Percentiles rank a stretch among this genome's conserved stretches.
phyloP scores from a whole-genome alignment of 768 basidiomycete species.

The Serendipita vermifera region DNA sequence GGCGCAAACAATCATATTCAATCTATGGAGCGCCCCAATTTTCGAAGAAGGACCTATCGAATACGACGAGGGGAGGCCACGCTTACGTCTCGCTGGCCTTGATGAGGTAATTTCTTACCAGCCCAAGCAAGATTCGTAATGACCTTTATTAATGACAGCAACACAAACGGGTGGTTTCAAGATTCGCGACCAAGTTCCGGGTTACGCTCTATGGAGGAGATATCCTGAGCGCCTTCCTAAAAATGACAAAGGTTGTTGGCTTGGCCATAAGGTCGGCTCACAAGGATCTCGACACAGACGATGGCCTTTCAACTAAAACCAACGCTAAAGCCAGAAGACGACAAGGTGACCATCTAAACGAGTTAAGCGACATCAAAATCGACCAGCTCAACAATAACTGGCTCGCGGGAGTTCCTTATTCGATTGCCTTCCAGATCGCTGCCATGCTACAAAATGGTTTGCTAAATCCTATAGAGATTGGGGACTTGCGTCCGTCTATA shows the following conservation, averaged over 20 bases:
- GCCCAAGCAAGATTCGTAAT: too few species aligned
- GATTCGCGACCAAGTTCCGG: neutral
- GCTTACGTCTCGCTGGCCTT: neutral
- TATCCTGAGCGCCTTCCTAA: neutral
- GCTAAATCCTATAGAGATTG: constrained; percentile 47
- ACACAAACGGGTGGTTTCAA: neutral
- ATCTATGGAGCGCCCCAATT: neutral
- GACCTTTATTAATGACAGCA: too few species aligned
- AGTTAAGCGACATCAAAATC: neutral
- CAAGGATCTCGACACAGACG: neutral
- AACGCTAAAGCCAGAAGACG: neutral
- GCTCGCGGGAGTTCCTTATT: constrained; percentile 43
- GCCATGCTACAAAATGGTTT: constrained; percentile 49
- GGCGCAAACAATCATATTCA: neutral
- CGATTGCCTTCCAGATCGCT: constrained; percentile 65
- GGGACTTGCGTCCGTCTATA: neutral
- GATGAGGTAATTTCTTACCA: too few species aligned
- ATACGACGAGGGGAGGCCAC: neutral
- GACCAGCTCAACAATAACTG: constrained; percentile 20
- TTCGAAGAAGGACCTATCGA: neutral
- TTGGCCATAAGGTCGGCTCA: neutral
- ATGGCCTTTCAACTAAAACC: neutral
- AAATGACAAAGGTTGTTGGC: neutral
- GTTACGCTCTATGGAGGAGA: neutral
- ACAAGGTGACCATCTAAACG: neutral